Evolutionary conservation across 2,329 filamentous ascomycete species (phyloP).

Genomic region (Apiospora aurea): DNA sequence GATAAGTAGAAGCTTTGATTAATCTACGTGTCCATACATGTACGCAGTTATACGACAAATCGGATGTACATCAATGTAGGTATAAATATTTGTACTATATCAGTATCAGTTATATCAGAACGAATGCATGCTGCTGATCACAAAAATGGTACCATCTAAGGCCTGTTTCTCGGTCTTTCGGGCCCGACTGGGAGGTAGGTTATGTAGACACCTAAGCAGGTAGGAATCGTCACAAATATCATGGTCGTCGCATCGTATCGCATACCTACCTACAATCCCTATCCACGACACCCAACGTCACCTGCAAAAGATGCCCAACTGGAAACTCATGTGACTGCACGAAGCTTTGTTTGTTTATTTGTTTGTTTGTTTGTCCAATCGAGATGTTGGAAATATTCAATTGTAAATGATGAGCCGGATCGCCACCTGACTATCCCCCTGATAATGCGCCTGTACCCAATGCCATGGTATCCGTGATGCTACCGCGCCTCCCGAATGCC

Average conservation of each 20-base stretch:
- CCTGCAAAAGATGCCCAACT: not conserved
- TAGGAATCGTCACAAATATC: not conserved
- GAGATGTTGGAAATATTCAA: slow-evolving; percentile 24
- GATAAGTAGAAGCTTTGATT: too few species aligned
- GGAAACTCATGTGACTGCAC: not conserved
- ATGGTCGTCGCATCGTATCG: too few species aligned
- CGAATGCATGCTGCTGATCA: not conserved
- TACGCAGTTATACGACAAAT: too few species aligned
- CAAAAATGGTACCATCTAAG: not conserved
- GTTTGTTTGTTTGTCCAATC: slow-evolving; percentile 2
- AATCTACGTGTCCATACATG: too few species aligned
- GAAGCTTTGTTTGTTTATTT: not conserved
- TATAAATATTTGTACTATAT: not conserved
- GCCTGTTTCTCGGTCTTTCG: not conserved
- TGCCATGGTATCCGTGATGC: slow-evolving; percentile 30
- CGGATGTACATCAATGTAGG: too few species aligned
- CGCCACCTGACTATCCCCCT: slow-evolving; percentile 27
- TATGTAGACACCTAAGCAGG: too few species aligned
- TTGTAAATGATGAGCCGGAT: slow-evolving; percentile 28
- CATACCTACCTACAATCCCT: not conserved
- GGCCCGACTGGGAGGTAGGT: not conserved
- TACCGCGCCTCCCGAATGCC: slow-evolving; percentile 22
- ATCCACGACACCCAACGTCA: not conserved
- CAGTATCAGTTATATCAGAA: not conserved
- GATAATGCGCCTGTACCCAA: slow-evolving; percentile 17